Base-by-base conservation (phyloP, 163 green algal genomes). In the Volvox carteri region DNA sequence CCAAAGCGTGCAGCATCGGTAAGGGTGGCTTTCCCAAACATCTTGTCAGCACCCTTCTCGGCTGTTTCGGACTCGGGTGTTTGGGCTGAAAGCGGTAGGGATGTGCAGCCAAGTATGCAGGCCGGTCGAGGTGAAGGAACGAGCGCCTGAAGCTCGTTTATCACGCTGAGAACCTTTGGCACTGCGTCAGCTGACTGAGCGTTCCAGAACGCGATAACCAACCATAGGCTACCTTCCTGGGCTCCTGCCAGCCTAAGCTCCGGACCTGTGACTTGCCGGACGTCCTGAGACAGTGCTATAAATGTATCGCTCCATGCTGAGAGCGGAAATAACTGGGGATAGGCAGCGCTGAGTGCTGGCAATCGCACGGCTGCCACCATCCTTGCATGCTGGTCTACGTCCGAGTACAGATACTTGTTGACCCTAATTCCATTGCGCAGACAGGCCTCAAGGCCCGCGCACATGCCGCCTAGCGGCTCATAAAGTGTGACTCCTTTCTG, bases 381-480 rank as follows among this genome's bases (percentile, higher is more conserved):
- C 0, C 56, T 33, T 6, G 56, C 56, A 8, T 14, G 4, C 1
- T 23, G 21, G 6, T 46, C 25, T 35, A 6, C 9, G 14, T 74
- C 78, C 9, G 56, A 86, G 35, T 62, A 75, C 4, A n/a, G 35
- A 14, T 86, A 86, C 12, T 11, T 41, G 37, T 50, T 76, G 6
- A 86, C 39, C 4, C 37, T 3, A 23, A 76, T 76, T 9, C 78
- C 78, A 37, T 42, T 76, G 0, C 39, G 25, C 16, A 76, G 9
- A 37, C 78, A 76, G 16, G 39, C 35, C 19, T 76, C 56, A 1
- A 86, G 37, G 23, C 78, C 56, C 4, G 54, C 14, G 23, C 78
- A 74, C 1, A 86, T 12, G 8, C 78, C 78, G n/a, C 78, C 78
- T 3, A 74, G 28, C 18, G 78, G 78, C 39, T 86, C 78, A n/a